Conservation (phyloP, 805 yeast genomes). For the Maudiozyma turicensis region DNA sequence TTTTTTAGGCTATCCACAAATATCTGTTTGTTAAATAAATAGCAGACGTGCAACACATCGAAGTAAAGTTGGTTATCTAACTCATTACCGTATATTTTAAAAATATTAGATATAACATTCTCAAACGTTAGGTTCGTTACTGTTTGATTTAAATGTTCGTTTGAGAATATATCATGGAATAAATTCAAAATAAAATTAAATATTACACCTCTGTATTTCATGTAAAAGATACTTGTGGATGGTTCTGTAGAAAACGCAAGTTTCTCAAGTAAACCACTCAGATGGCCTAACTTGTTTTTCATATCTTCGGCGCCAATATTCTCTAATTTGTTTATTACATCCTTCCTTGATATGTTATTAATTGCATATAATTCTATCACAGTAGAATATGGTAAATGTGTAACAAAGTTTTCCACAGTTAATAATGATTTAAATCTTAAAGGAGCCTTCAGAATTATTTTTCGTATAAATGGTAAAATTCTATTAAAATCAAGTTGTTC, state of each 20-base stretch:
- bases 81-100: conserved; percentile 24
- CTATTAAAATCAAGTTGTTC: conserved; percentile 7
- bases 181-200: conserved; percentile 19
- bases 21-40: conserved; percentile 4
- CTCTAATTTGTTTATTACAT: conserved; percentile 11
- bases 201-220: conserved; percentile 22
- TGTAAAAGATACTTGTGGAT: conserved; percentile 18
- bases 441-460: conserved; percentile 22
- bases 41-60: conserved; percentile 13
- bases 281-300: background rate
- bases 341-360: conserved; percentile 14
- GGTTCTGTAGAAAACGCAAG: conserved; percentile 10
- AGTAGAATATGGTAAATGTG: conserved; percentile 19
- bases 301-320: background rate
- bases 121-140: background rate
- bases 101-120: conserved; percentile 6
- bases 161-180: conserved; percentile 3
- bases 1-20: conserved; percentile 10
- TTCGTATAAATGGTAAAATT: conserved; percentile 12
- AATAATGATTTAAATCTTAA: conserved; percentile 25
- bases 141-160: background rate
- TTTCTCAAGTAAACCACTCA: conserved; percentile 8
- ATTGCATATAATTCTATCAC: conserved; percentile 28
- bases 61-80: conserved; percentile 19
- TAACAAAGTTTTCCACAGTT: conserved; percentile 18